phyloP scores from a whole-genome alignment of 1,284 basidiomycete species.

The Cryptococcus floricola region DNA sequence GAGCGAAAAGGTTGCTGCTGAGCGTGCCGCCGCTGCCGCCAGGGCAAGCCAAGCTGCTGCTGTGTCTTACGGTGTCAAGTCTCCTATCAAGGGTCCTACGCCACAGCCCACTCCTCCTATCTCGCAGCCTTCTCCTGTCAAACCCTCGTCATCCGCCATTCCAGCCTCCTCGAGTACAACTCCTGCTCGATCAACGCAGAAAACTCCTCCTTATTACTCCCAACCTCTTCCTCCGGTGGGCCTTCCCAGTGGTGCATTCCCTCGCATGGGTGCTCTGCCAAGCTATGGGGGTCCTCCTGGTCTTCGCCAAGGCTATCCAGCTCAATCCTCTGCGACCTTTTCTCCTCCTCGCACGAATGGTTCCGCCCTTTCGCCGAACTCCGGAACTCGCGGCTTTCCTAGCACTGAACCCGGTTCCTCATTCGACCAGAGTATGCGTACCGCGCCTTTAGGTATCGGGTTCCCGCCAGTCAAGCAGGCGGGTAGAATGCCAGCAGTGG shows the following conservation, averaged over 20 bases:
- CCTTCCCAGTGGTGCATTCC: constrained; percentile 5
- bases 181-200: constrained; percentile 20
- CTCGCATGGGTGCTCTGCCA: constrained; percentile 22
- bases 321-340: constrained; percentile 27
- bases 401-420: constrained; percentile 23
- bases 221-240: constrained; percentile 25
- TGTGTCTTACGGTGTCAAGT: constrained; percentile 8
- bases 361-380: constrained; percentile 29
- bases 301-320: constrained; percentile 15
- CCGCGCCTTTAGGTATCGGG: constrained; percentile 37
- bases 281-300: constrained; percentile 17
- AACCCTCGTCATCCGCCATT: constrained; percentile 65
- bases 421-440: constrained; percentile 26
- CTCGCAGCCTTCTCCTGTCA: constrained; percentile 81
- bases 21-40: constrained; percentile 10
- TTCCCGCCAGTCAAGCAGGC: constrained; percentile 29
- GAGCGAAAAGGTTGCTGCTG: constrained; percentile 30
- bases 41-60: constrained; percentile 6
- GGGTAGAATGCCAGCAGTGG: constrained; percentile 24
- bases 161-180: constrained; percentile 65
- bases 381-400: constrained; percentile 19
- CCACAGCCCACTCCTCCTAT: constrained; percentile 25
- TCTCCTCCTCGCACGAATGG: constrained; percentile 28
- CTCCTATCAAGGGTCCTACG: constrained; percentile 24
- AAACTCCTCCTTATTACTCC: constrained; percentile 34